phyloP scores from a whole-genome alignment of 164 flowering plant genomes.

The Magnolia changhungtana region DNA sequence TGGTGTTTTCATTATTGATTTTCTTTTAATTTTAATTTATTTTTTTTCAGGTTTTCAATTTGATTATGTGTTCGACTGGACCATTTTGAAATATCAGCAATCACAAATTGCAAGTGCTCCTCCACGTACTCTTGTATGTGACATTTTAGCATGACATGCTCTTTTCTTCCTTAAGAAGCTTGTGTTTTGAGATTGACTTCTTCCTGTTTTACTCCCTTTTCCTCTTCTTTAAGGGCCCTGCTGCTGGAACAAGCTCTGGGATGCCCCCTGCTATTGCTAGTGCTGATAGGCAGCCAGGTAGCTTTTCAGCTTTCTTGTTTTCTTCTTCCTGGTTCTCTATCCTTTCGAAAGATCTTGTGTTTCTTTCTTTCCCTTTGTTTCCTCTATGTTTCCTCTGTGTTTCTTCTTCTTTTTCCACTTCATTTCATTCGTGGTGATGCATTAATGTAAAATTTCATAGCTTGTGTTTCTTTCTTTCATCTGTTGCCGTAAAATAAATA shows the following conservation, averaged over 20 bases:
- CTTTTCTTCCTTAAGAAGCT: not conserved
- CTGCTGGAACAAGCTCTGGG: slow-evolving; percentile 74
- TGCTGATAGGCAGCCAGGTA: slow-evolving; percentile 61
- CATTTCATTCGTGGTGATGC: too few relatives aligned
- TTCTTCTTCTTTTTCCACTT: too few relatives aligned
- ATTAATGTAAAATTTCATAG: too few relatives aligned
- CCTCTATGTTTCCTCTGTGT: not conserved
- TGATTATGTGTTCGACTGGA: slow-evolving; percentile 92
- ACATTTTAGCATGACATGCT: not conserved
- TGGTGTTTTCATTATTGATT: not conserved
- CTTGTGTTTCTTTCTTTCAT: too few relatives aligned
- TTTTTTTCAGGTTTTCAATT: slow-evolving; percentile 68
- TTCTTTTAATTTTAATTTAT: not conserved
- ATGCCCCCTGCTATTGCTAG: slow-evolving; percentile 42
- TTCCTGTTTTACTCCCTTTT: not conserved
- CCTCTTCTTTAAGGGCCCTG: slow-evolving; percentile 38
- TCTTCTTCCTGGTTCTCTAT: not conserved
- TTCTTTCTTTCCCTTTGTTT: too few relatives aligned
- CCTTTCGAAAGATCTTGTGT: not conserved
- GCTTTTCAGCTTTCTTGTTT: not conserved
- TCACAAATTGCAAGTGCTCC: slow-evolving; percentile 74
- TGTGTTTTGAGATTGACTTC: slow-evolving; percentile 3
- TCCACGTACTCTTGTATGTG: slow-evolving; percentile 54
- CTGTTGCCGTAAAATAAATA: too few relatives aligned
- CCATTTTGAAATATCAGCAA: slow-evolving; percentile 86